A percentile compares a stretch with the other conserved stretches of the same genome.
These are phyloP conservation scores for Aspergillus sclerotiicarbonarius DNA, from an alignment of 495 filamentous ascomycete genomes.

Conservation along the genomic window DNA sequence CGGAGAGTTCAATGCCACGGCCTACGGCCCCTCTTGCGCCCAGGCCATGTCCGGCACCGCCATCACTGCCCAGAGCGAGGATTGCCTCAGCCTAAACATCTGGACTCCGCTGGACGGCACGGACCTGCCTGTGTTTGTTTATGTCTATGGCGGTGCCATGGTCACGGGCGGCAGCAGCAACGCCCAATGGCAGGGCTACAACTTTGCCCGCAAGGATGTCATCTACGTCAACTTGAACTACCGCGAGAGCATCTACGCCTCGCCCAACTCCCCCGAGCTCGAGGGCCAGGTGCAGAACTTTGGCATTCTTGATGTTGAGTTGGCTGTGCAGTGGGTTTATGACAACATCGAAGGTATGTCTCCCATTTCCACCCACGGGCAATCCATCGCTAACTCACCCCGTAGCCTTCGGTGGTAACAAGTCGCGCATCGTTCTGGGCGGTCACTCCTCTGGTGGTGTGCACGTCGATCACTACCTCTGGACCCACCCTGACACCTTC, in stretches of 20 bases:
- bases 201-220: constrained; percentile 30
- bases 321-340: constrained; percentile 26
- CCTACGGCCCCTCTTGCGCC: constrained; percentile 26
- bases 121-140: constrained; percentile 27
- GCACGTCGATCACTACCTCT: constrained; percentile 29
- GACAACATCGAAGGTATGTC: constrained; percentile 25
- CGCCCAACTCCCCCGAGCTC: constrained; percentile 25
- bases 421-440: constrained; percentile 26
- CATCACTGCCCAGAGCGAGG: constrained; percentile 25
- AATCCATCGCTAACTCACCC: background rate
- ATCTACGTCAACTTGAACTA: constrained; percentile 33
- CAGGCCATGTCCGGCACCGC: constrained; percentile 25
- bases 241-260: constrained; percentile 27
- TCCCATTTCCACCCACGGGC: background rate
- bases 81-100: constrained; percentile 31
- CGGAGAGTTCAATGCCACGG: constrained; percentile 20
- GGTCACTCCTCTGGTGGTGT: constrained; percentile 28
- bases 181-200: constrained; percentile 26
- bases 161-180: constrained; percentile 26
- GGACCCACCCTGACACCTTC: constrained; percentile 28
- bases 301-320: constrained; percentile 27
- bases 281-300: constrained; percentile 28
- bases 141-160: constrained; percentile 30
- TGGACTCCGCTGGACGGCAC: constrained; percentile 17
- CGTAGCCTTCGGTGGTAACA: constrained; percentile 26